These are phyloP conservation scores for Suhomyces wounanorum DNA, from an alignment of 1,139 yeast genomes.

Conservation along the genomic window DNA sequence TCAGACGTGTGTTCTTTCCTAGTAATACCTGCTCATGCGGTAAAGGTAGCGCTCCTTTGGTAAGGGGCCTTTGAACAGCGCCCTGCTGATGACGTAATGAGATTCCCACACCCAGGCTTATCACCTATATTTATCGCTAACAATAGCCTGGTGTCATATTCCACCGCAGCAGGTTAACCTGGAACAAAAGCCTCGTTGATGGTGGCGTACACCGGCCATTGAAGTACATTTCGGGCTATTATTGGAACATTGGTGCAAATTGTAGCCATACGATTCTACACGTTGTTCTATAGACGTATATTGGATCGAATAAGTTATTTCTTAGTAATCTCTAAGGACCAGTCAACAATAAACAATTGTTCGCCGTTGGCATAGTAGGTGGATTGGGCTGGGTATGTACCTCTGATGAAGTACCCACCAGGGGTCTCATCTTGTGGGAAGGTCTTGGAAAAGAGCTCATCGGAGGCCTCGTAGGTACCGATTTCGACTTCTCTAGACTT, in stretches of 20 bases:
- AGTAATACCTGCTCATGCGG: too few species aligned
- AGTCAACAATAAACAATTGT: constrained; percentile 30
- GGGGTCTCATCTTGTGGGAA: constrained; percentile 45
- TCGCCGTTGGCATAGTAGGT: constrained; percentile 38
- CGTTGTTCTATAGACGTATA: background rate
- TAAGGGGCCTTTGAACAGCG: background rate
- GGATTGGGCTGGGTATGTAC: constrained; percentile 35
- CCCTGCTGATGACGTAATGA: background rate
- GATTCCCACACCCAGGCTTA: background rate
- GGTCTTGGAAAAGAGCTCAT: constrained; percentile 28
- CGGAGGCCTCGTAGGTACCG: constrained; percentile 37
- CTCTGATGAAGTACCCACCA: constrained; percentile 45
- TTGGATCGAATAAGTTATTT: constrained; percentile 16
- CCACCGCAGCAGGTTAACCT: background rate
- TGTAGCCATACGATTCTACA: background rate
- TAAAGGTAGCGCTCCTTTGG: too few species aligned
- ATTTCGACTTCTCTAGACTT: constrained; percentile 34
- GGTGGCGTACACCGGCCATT: too few species aligned
- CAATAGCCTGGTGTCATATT: background rate
- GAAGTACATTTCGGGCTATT: background rate
- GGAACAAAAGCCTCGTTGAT: background rate
- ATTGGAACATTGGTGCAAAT: too few species aligned
- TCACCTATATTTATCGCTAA: background rate
- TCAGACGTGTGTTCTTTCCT: too few species aligned
- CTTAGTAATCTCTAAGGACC: constrained; percentile 40